Percentiles rank a stretch among this genome's conserved stretches.
Evolutionary conservation across 176 grass and related monocot species (phyloP).

Genomic region (Aegilops bicornis): DNA sequence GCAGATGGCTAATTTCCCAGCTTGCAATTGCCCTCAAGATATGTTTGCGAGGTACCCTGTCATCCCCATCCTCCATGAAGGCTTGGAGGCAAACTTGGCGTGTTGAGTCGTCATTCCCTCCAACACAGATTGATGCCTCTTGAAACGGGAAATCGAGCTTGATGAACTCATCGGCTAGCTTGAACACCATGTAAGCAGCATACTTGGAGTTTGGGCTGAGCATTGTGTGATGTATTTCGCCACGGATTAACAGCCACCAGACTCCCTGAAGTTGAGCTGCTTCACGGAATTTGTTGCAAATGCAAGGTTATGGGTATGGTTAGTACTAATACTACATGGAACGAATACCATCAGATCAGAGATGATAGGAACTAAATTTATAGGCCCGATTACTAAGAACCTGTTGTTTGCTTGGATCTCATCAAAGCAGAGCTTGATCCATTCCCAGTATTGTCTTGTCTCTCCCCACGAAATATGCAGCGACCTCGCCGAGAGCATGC

Average conservation of each 20-base stretch:
- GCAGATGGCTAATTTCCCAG: too few species aligned
- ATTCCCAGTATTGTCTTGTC: not conserved
- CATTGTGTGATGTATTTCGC: not conserved
- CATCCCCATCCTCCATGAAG: not conserved
- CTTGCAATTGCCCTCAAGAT: not conserved
- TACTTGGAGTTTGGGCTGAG: not conserved
- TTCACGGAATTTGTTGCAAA: not conserved
- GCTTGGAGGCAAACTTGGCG: not conserved
- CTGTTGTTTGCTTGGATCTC: not conserved
- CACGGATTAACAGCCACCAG: not conserved
- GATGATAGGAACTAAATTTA: not conserved
- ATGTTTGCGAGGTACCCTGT: not conserved
- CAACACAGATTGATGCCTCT: not conserved
- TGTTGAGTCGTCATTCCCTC: not conserved
- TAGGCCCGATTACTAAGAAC: not conserved
- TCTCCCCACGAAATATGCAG: conserved; percentile 36
- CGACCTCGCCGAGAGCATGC: conserved; percentile 50
- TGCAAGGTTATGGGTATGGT: not conserved
- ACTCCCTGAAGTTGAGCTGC: not conserved
- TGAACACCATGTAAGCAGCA: not conserved
- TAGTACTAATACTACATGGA: not conserved
- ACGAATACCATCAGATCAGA: not conserved
- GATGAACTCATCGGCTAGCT: not conserved
- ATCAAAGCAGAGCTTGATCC: not conserved
- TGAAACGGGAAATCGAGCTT: not conserved